Evolutionary conservation across 1,139 yeast genomes (phyloP).

Genomic region (Geotrichum candidum): DNA sequence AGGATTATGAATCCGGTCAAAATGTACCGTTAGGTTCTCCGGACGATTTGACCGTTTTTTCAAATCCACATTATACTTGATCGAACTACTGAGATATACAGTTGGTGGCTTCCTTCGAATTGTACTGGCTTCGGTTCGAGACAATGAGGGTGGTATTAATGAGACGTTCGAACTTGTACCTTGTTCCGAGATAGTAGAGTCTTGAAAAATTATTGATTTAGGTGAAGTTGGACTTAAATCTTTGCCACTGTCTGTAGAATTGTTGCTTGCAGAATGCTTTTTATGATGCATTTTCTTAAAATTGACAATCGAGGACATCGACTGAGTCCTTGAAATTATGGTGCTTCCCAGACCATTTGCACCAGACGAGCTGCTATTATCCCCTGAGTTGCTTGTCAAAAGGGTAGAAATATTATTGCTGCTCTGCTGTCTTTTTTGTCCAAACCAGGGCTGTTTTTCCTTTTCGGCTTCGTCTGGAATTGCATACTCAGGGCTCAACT

Average conservation of each 20-base stretch:
- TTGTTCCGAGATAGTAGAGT: not conserved
- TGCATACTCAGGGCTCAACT: slow-evolving; percentile 53
- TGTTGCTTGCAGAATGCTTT: not conserved
- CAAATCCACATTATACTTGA: slow-evolving; percentile 75
- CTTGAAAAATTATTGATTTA: not conserved
- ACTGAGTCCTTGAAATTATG: slow-evolving; percentile 2
- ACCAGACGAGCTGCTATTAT: not conserved
- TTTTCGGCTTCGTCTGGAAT: slow-evolving; percentile 11
- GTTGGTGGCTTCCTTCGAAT: slow-evolving; percentile 24
- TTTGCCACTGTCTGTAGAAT: not conserved
- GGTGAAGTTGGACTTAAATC: not conserved
- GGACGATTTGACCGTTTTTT: slow-evolving; percentile 60
- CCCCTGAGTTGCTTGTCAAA: not conserved
- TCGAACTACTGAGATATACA: slow-evolving; percentile 51
- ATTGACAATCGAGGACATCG: slow-evolving; percentile 11
- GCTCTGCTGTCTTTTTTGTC: slow-evolving; percentile 2
- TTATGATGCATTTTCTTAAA: slow-evolving; percentile 1
- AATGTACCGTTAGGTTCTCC: slow-evolving; percentile 76
- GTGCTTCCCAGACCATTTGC: not conserved
- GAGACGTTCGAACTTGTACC: not conserved
- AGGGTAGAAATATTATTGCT: not conserved
- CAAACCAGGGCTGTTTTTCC: slow-evolving; percentile 6
- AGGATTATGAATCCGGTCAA: slow-evolving; percentile 89
- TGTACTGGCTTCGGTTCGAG: not conserved
- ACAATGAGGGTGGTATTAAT: not conserved